These are phyloP conservation scores for Eucalyptus decipiens DNA, from an alignment of 345 rosid genomes.

Conservation along the genomic window DNA sequence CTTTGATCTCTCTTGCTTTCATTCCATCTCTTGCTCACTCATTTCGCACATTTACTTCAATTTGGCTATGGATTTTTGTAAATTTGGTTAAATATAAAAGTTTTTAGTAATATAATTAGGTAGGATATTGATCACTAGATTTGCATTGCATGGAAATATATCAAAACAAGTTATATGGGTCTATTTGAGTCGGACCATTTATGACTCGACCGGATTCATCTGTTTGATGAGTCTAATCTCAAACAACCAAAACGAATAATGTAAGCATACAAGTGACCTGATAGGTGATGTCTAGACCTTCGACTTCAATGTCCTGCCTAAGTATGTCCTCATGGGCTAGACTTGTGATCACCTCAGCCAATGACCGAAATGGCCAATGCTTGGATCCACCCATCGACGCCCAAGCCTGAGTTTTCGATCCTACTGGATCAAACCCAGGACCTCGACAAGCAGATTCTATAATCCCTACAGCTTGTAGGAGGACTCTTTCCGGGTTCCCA, in stretches of 20 bases:
- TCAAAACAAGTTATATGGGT: too few relatives aligned
- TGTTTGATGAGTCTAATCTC: too few relatives aligned
- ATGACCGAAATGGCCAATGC: not conserved
- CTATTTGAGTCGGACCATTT: too few relatives aligned
- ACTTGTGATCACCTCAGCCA: not conserved
- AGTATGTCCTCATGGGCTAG: not conserved
- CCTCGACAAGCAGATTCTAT: not conserved
- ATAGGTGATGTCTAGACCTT: not conserved
- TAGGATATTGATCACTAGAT: rapidly evolving
- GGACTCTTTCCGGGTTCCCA: not conserved
- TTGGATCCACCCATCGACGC: not conserved
- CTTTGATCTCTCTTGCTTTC: too few relatives aligned
- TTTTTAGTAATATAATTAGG: too few relatives aligned
- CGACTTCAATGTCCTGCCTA: not conserved
- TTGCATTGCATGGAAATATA: too few relatives aligned
- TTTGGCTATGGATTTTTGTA: too few relatives aligned
- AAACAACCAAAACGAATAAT: not conserved
- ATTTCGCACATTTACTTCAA: too few relatives aligned
- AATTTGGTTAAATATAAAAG: too few relatives aligned
- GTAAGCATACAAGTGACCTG: not conserved
- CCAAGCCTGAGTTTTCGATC: not conserved
- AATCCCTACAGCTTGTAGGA: not conserved
- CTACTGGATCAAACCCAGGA: not conserved
- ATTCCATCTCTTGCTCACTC: too few relatives aligned
- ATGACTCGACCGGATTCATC: rapidly evolving